Conservation (phyloP, 306 rosid genomes). For the Vicia faba region DNA sequence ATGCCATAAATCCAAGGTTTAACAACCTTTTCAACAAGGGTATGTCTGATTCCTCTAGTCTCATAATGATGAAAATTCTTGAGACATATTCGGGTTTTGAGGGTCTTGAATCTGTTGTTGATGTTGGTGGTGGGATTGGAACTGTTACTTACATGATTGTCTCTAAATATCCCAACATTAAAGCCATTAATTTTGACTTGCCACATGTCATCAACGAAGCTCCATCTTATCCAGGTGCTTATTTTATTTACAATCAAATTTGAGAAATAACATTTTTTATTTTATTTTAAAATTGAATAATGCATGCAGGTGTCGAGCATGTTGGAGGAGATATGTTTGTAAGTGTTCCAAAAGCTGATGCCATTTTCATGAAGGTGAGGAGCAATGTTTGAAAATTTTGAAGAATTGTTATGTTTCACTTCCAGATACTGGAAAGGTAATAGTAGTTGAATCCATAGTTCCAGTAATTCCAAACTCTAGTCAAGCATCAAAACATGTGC, state of each 20-base stretch:
- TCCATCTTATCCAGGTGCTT: too few relatives aligned
- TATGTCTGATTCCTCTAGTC: constrained; percentile 10
- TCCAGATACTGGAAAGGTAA: constrained; percentile 31
- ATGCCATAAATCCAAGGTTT: constrained; percentile 20
- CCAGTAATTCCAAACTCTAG: constrained; percentile 21
- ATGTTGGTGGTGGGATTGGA: constrained; percentile 87
- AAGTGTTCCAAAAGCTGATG: constrained; percentile 75
- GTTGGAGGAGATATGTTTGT: constrained; percentile 89
- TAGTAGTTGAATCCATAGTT: constrained; percentile 25
- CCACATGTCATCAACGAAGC: constrained; percentile 63
- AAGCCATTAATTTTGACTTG: constrained; percentile 73
- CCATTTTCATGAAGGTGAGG: constrained; percentile 86
- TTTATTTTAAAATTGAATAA: too few relatives aligned
- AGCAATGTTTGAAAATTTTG: constrained; percentile 64
- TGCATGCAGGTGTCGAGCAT: constrained; percentile 64
- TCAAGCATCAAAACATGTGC: neutral
- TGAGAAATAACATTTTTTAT: too few relatives aligned
- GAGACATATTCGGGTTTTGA: constrained; percentile 32
- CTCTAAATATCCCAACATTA: constrained; percentile 66
- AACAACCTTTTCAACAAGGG: constrained; percentile 37
- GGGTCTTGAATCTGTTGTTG: constrained; percentile 65
- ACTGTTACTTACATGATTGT: constrained; percentile 61
- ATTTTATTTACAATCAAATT: too few relatives aligned
- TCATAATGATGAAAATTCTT: constrained; percentile 16
- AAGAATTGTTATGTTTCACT: constrained; percentile 34